phyloP scores from a whole-genome alignment of 768 basidiomycete genomes.

The Podaxis rugospora region DNA sequence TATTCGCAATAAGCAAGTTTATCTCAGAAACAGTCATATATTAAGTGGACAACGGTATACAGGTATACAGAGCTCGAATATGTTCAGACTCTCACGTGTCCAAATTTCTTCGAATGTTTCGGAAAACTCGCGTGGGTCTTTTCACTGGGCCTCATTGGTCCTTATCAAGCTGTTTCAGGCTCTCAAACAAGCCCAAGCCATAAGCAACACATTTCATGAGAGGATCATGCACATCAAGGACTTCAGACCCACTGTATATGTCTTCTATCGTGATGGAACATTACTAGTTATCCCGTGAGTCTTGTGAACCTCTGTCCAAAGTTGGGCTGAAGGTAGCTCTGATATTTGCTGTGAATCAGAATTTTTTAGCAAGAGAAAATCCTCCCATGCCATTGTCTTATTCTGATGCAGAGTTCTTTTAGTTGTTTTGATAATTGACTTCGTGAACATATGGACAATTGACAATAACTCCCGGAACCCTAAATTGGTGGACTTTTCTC shows the following conservation, averaged over 20 bases:
- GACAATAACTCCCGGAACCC: too few relatives aligned
- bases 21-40: too few relatives aligned
- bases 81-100: too few relatives aligned
- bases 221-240: not conserved
- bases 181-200: not conserved
- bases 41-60: too few relatives aligned
- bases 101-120: too few relatives aligned
- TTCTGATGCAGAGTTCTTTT: too few relatives aligned
- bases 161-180: not conserved
- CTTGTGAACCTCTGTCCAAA: not conserved
- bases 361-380: not conserved
- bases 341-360: not conserved
- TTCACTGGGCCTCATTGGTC: not conserved
- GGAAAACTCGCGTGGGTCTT: too few relatives aligned
- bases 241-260: not conserved
- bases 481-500: too few relatives aligned
- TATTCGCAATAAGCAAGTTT: too few relatives aligned
- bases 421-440: too few relatives aligned
- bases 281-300: not conserved
- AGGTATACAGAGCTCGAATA: too few relatives aligned
- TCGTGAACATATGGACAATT: too few relatives aligned
- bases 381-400: not conserved
- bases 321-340: not conserved
- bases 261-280: not conserved
- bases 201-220: not conserved